These are phyloP conservation scores for Neofusicoccum sp. DNA, from an alignment of 2,329 filamentous ascomycete genomes.

Conservation along the genomic window DNA sequence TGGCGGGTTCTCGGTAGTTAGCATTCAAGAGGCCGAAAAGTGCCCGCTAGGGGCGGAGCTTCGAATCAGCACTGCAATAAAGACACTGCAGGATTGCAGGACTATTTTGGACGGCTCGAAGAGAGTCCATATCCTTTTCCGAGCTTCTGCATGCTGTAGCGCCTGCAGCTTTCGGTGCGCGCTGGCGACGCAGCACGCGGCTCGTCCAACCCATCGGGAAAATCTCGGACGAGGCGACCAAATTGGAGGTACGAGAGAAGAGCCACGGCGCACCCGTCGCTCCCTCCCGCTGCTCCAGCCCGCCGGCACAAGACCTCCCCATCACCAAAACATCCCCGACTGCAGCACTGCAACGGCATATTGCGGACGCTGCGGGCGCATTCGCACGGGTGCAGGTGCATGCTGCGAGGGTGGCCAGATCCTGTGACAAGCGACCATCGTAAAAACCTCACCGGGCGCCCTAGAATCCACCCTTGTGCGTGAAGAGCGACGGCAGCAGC, in stretches of 20 bases:
- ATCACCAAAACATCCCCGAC: slow-evolving; percentile 11
- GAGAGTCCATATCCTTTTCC: background rate
- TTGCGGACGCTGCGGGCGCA: background rate
- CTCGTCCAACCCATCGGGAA: background rate
- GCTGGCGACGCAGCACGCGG: background rate
- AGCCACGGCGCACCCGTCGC: slow-evolving; percentile 6
- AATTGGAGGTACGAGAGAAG: slow-evolving; percentile 1
- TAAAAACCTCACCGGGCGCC: no score
- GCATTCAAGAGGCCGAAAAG: no score
- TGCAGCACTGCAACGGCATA: background rate
- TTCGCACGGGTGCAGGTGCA: background rate
- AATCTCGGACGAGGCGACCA: background rate
- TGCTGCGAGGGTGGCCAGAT: background rate
- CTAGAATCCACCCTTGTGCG: background rate
- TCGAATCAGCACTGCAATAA: no score
- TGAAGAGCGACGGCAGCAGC: background rate
- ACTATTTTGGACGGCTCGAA: background rate
- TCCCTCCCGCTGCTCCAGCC: slow-evolving; percentile 4
- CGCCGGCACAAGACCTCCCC: slow-evolving; percentile 1
- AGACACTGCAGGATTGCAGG: no score
- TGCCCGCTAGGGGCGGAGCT: no score
- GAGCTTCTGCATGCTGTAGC: no score
- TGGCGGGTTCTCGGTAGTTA: no score
- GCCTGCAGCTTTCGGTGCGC: no score
- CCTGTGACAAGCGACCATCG: background rate